Evolutionary conservation across 768 basidiomycete species (phyloP).

Genomic region (Lepiota subincarnata): DNA sequence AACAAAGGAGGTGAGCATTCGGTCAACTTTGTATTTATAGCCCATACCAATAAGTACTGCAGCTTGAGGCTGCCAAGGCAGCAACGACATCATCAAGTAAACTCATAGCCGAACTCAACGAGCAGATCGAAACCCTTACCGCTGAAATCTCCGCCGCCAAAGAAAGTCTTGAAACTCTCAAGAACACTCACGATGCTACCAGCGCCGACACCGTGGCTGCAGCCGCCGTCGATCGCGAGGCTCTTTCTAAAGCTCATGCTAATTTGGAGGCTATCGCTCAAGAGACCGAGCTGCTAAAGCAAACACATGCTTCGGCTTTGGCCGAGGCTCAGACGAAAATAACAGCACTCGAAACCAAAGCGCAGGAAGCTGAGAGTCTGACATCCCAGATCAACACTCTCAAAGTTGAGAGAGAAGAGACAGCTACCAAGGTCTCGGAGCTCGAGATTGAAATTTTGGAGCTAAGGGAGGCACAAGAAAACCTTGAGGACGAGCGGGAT

Average conservation of each 20-base stretch:
- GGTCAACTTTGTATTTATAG: background rate
- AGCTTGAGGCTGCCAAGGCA: constrained; percentile 53
- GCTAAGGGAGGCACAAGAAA: constrained; percentile 66
- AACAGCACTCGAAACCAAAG: constrained; percentile 42
- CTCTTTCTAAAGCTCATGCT: constrained; percentile 57
- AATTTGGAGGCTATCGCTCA: constrained; percentile 52
- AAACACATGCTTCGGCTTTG: constrained; percentile 44
- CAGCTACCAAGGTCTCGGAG: constrained; percentile 67
- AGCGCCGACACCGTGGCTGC: constrained; percentile 42
- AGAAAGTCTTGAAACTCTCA: constrained; percentile 48
- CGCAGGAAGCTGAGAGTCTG: constrained; percentile 38
- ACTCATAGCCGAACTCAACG: constrained; percentile 43
- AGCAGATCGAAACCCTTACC: constrained; percentile 49
- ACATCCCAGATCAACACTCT: constrained; percentile 47
- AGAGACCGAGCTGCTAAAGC: constrained; percentile 49
- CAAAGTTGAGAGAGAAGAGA: constrained; percentile 67
- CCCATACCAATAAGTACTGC: constrained; percentile 6
- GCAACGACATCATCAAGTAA: constrained; percentile 37
- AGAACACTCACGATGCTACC: constrained; percentile 40
- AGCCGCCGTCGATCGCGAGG: constrained; percentile 59
- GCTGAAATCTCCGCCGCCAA: constrained; percentile 45
- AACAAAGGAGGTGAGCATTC: constrained; percentile 46
- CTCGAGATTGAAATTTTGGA: constrained; percentile 80
- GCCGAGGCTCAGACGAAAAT: constrained; percentile 44
- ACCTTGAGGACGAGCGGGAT: constrained; percentile 54